Evolutionary conservation across 2,329 filamentous ascomycete genomes (phyloP), one percentile per base, ranked within the genome.

Genomic region (Ceratocystis alfenasii): DNA sequence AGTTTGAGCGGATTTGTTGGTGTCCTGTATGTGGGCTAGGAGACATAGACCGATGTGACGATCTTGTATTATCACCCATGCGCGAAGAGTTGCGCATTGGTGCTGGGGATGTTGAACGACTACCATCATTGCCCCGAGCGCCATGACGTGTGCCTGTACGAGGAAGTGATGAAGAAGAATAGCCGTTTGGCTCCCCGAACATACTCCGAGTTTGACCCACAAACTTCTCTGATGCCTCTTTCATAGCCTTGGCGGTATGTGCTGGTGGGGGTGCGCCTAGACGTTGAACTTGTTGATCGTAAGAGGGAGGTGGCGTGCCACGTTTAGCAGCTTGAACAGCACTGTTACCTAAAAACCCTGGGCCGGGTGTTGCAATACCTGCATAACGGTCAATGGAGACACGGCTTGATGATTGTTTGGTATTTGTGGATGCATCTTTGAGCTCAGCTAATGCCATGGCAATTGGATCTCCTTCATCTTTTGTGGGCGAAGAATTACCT

Each of bases 321-420:
- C 88, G 80, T 74, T 85, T 82, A 25, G 79, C 83, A 8, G 85
- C 80, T 46, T 80, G 79, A 25, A 81, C 71, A 15, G 78, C 74
- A 48, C 74, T 75, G 69, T 74, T 78, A 17, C 64, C 66, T 2
- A 66, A 64, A 59, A 74, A 72, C 6, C 79, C 80, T 0, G 83
- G 88, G 5, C 82, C 86, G 4, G 94, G 93, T 1, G 93, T 96
- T 12, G 89, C 79, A 69, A 99, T 87, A n/a, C 94, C 93, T 72
- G 95, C 90, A 75, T 96, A 96, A 68, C 89, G 86, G 74, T 99
- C 95, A 20, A 92, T 94, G n/a, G 94, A 95, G 68, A 96, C 85
- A n/a, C 95, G 85, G 62, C 83, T 81, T 2, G 86, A 87, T 5
- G 90, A 83, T 70, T 92, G 87, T 75, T 97, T 97, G 22, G 25